Evolutionary conservation across 768 basidiomycete genomes (phyloP), one percentile per base, ranked within the genome.

Genomic region (Calocera cornea): DNA sequence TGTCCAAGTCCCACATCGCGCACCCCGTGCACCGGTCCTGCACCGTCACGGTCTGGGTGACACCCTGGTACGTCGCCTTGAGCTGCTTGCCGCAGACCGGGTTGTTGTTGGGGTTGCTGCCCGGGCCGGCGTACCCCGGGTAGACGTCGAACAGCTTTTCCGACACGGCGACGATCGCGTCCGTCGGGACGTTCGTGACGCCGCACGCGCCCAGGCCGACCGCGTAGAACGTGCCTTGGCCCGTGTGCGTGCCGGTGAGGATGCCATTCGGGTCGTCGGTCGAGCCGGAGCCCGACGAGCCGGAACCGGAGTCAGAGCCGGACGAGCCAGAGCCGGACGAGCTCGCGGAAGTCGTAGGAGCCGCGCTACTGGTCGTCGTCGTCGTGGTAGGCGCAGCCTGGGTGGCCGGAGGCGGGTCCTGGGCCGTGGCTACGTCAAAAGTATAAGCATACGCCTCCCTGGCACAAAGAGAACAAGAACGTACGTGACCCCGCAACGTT

Each of bases 121-220:
- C 68, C 5, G 64, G 79, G 29, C 82, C 81, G 19, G 76, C 65
- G 73, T 84, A 87, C 11, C 80, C 82, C 50, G 86, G 86, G 79
- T 77, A 87, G 22, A 3, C 70, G 73, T 89, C 87, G 73, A 81
- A 88, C 22, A 87, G 75, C 1, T 74, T 50, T 29, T 79, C 72
- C 14, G 86, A 86, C 49, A 84, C 83, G 10, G 87, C 87, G 67
- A 78, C 84, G 70, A 88, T 86, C 72, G 74, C 72, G 66, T 88
- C 80, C 8, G 69, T 71, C 83, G 82, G 0, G 68, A 75, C 70
- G 77, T 86, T 87, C 54, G 76, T 79, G 71, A 82, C 80, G 60
- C 86, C 87, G 73, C 87, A 88, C 10, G 87, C 81, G 66, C 85
- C 85, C 47, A 87, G 80, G 65, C 86, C 87, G 68, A 85, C 80